Percentiles rank a stretch among this genome's conserved stretches.
Conservation (phyloP, 371 early-diverging fungal genomes). For the Sporodiniella umbellata region DNA sequence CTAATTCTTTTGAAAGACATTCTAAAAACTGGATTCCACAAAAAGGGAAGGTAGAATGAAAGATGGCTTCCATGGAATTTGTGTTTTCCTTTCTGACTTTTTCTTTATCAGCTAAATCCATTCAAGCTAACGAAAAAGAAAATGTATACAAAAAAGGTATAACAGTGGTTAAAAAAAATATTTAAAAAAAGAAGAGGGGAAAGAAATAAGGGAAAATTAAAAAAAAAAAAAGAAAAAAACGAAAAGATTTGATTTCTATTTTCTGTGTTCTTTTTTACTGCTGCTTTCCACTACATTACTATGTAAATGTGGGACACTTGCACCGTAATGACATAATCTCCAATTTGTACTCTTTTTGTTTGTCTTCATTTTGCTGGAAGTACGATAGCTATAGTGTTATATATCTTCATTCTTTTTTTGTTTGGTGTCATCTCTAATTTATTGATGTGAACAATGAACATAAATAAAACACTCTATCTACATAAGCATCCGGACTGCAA, state of each 20-base stretch:
- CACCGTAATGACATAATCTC: not conserved
- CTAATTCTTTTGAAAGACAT: slow-evolving; percentile 14
- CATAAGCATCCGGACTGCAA: too few species aligned
- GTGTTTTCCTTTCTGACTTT: not conserved
- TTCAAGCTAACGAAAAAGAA: not conserved
- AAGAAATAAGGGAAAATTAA: not conserved
- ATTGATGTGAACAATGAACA: too few species aligned
- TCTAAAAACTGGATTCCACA: slow-evolving; percentile 24
- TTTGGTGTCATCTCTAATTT: too few species aligned
- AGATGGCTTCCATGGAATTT: slow-evolving; percentile 1
- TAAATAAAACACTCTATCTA: too few species aligned
- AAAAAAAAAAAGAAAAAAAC: slow-evolving; percentile 1
- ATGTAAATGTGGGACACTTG: too few species aligned
- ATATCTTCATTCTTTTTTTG: too few species aligned
- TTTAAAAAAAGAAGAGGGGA: not conserved
- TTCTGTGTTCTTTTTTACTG: not conserved
- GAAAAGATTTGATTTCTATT: not conserved
- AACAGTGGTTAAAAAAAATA: not conserved
- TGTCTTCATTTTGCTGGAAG: too few species aligned
- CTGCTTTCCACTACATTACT: not conserved
- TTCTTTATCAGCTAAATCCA: not conserved
- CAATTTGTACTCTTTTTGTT: too few species aligned
- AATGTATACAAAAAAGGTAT: not conserved
- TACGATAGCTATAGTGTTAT: too few species aligned
- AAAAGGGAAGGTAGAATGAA: slow-evolving; percentile 12